Conservation (phyloP, 2,329 filamentous ascomycete genomes). For the Cladophialophora bantiana region DNA sequence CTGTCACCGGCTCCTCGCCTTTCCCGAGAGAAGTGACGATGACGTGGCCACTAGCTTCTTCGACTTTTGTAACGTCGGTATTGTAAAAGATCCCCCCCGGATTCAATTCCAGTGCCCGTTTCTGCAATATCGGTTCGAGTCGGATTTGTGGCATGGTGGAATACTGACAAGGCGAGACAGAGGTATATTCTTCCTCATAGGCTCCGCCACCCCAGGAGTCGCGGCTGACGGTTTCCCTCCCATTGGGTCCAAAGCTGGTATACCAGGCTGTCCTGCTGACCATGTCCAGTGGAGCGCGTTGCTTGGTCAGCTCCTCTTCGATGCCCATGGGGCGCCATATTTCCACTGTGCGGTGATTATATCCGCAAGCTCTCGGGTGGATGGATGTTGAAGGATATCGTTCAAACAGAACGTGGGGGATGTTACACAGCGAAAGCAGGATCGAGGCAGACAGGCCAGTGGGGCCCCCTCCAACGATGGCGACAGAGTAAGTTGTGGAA, state of each 20-base stretch:
- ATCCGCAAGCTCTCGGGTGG: conserved; percentile 45
- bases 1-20: conserved; percentile 17
- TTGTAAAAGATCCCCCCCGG: conserved; percentile 42
- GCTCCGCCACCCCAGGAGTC: conserved; percentile 44
- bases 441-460: conserved; percentile 45
- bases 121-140: conserved; percentile 47
- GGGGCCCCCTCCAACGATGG: conserved; percentile 45
- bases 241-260: conserved; percentile 44
- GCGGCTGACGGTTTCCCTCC: conserved; percentile 43
- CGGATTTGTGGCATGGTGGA: conserved; percentile 47
- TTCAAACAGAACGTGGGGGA: conserved; percentile 45
- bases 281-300: conserved; percentile 39
- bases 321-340: conserved; percentile 44
- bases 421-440: conserved; percentile 42
- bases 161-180: conserved; percentile 43
- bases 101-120: conserved; percentile 44
- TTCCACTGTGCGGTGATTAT: conserved; percentile 43
- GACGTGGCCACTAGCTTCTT: conserved; percentile 39
- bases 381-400: conserved; percentile 45
- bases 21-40: conserved; percentile 36
- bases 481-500: conserved; percentile 33
- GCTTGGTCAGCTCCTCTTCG: conserved; percentile 42
- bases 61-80: conserved; percentile 41
- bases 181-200: conserved; percentile 41
- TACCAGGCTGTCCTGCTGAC: conserved; percentile 45